Conservation (phyloP, 208 protist species). For the Crithidia sp. region DNA sequence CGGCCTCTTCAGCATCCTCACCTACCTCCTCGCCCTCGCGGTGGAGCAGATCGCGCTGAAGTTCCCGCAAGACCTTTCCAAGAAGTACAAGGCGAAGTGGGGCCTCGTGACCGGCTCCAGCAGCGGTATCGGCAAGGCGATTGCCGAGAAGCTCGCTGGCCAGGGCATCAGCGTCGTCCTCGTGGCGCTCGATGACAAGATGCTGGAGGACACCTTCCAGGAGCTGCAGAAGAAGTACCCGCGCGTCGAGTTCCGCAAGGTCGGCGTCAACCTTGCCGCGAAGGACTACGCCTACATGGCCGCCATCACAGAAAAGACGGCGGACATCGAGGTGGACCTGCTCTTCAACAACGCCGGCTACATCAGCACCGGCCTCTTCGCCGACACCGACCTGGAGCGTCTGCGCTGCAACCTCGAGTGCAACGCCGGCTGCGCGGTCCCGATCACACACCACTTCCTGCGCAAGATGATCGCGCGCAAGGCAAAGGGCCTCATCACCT, state of each 20-base stretch:
- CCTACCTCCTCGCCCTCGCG: slow-evolving; percentile 55
- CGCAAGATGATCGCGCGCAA: slow-evolving; percentile 85
- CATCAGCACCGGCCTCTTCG: slow-evolving; percentile 90
- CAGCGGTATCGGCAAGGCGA: slow-evolving; percentile 95
- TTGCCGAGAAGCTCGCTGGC: slow-evolving; percentile 92
- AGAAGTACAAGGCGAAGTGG: slow-evolving; percentile 85
- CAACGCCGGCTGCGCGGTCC: slow-evolving; percentile 86
- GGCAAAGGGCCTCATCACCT: slow-evolving; percentile 85
- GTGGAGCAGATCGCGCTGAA: slow-evolving; percentile 66
- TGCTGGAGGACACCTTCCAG: slow-evolving; percentile 76
- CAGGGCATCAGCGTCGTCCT: slow-evolving; percentile 93
- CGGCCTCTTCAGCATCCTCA: slow-evolving; percentile 79
- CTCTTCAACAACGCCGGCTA: slow-evolving; percentile 96
- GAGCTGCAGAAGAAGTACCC: slow-evolving; percentile 82
- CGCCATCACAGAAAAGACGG: slow-evolving; percentile 68
- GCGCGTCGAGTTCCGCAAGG: slow-evolving; percentile 78
- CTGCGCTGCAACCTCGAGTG: slow-evolving; percentile 90
- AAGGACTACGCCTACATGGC: slow-evolving; percentile 77
- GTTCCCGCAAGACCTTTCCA: slow-evolving; percentile 77
- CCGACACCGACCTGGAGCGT: slow-evolving; percentile 78
- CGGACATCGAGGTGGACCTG: slow-evolving; percentile 73
- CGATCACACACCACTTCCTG: slow-evolving; percentile 92
- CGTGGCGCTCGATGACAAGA: slow-evolving; percentile 87
- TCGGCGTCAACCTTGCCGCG: slow-evolving; percentile 88
- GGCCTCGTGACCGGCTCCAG: slow-evolving; percentile 94